Evolutionary conservation across 495 filamentous ascomycete genomes (phyloP).

Genomic region (Daldinia vernicosa): DNA sequence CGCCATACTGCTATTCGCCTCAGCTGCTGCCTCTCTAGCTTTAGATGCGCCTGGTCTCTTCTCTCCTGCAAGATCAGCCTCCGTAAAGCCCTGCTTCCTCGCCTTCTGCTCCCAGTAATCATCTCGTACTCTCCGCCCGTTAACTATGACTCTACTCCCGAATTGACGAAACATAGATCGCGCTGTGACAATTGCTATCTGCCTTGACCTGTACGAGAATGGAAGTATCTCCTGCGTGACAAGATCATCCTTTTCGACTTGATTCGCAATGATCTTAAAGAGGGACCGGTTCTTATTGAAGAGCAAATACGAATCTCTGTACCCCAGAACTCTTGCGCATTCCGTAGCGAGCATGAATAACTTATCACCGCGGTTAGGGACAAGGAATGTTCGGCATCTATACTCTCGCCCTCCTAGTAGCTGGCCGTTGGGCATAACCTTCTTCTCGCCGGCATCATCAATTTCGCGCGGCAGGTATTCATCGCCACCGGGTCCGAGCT

Average conservation of each 20-base stretch:
- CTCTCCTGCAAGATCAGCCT: slow-evolving; percentile 94
- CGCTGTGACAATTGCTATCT: slow-evolving; percentile 99
- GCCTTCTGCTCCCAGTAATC: slow-evolving; percentile 99
- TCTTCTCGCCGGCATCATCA: slow-evolving; percentile 92
- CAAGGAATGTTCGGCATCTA: slow-evolving; percentile 90
- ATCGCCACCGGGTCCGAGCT: slow-evolving; percentile 89
- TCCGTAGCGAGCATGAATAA: slow-evolving; percentile 99
- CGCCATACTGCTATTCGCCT: slow-evolving; percentile 57
- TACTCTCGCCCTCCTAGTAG: slow-evolving; percentile 86
- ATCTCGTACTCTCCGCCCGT: slow-evolving; percentile 90
- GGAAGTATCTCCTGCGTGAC: slow-evolving; percentile 95
- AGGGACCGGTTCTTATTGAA: slow-evolving; percentile 99
- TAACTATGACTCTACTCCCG: slow-evolving; percentile 90
- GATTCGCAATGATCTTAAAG: slow-evolving; percentile 97
- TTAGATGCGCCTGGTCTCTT: slow-evolving; percentile 94
- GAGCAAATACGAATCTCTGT: slow-evolving; percentile 95
- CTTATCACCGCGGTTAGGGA: slow-evolving; percentile 89
- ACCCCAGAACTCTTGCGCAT: slow-evolving; percentile 92
- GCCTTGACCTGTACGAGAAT: slow-evolving; percentile 96
- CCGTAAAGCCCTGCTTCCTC: slow-evolving; percentile 96
- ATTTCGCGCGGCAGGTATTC: slow-evolving; percentile 96
- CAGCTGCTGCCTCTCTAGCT: slow-evolving; percentile 81
- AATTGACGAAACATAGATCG: slow-evolving; percentile 99
- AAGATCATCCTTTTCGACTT: slow-evolving; percentile 95
- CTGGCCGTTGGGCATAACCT: slow-evolving; percentile 85